Base-by-base conservation (phyloP, 2,329 filamentous ascomycete genomes). In the Colletotrichum sp. region DNA sequence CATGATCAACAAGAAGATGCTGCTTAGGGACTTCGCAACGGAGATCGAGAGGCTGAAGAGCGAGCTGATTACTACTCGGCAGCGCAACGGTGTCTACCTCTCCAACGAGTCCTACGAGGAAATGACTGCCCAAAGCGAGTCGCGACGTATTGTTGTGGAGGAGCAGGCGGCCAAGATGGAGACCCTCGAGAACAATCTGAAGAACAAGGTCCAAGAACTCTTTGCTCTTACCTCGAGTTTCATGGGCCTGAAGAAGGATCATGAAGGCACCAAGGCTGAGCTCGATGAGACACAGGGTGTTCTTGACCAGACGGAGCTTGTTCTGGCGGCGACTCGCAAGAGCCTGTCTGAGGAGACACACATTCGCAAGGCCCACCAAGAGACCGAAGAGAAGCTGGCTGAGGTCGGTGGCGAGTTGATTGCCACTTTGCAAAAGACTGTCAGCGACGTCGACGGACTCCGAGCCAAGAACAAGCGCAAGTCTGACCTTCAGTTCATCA, bases 11-110 rank as follows among this genome's bases (percentile, higher is more conserved):
- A 99, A 99, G 85, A 98, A 97, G 86, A 98, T 95, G 5, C 85
- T 99, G 15, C 89, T 99, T 13, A 93, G 92, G 75, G 97, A 99
- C 79, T 98, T 98, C 78, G 97, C 96, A 0, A 88, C 90, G 28
- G 97, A 99, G 82, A 98, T 99, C 68, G 96, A 99, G 84, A 97
- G 95, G 83, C 89, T 99, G 44, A 98, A 98, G 88, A 95, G 94
- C 79, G 97, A 99, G 82, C 89, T 99, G 16, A 98, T 98, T 78
- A 94, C 96, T 5, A 98, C 97, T 8, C 90, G 97, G 28, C 95
- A 98, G 83, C 93, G 97, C 48, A 98, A 99, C 82, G 97, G 97
- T 69, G 96, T 99, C 3, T 99, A 99, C 82, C 89, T 99, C 39
- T 94, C 96, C 0, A 94, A 95, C 72, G 96, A 98, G 75, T 92